Conservation (phyloP, 2,329 filamentous ascomycete species). For the Pezicula neosporulosa region DNA sequence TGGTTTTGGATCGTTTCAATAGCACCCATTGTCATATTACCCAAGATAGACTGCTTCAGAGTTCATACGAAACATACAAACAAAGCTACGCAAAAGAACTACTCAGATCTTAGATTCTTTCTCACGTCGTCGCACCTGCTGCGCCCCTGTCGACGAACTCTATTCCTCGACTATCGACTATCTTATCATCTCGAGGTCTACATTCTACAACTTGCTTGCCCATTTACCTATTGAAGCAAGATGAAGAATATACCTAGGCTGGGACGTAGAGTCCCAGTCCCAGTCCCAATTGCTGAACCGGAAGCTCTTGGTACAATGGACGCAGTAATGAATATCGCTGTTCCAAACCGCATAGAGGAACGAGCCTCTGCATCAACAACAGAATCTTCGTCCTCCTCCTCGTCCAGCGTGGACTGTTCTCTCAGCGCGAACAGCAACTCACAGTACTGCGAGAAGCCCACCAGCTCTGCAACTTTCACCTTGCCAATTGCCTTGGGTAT, state of each 20-base stretch:
- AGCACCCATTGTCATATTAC: constrained; percentile 10
- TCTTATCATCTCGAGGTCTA: constrained; percentile 6
- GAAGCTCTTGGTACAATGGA: constrained; percentile 18
- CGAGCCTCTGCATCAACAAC: constrained; percentile 19
- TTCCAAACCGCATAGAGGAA: constrained; percentile 20
- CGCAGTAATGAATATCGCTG: constrained; percentile 17
- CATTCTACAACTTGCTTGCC: constrained; percentile 1
- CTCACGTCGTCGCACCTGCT: constrained; percentile 15
- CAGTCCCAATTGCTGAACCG: constrained; percentile 2
- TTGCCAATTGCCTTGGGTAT: constrained; percentile 67
- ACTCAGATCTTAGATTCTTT: constrained; percentile 6
- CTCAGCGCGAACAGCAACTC: constrained; percentile 22
- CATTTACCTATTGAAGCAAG: neutral
- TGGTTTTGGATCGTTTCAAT: constrained; percentile 21
- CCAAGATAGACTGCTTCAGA: constrained; percentile 2
- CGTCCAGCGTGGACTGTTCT: constrained; percentile 13
- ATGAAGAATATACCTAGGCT: constrained; percentile 26
- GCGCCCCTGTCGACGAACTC: neutral
- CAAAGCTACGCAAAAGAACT: constrained; percentile 3
- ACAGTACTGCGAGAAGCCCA: constrained; percentile 58
- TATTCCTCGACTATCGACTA: neutral
- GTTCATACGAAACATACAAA: constrained; percentile 11
- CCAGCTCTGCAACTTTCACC: constrained; percentile 50
- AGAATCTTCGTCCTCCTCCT: constrained; percentile 12
- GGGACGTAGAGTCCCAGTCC: constrained; percentile 18